Percentiles rank a stretch among this genome's conserved stretches.
Conservation (phyloP, 1,139 yeast species). For the Yamadazyma oceani region DNA sequence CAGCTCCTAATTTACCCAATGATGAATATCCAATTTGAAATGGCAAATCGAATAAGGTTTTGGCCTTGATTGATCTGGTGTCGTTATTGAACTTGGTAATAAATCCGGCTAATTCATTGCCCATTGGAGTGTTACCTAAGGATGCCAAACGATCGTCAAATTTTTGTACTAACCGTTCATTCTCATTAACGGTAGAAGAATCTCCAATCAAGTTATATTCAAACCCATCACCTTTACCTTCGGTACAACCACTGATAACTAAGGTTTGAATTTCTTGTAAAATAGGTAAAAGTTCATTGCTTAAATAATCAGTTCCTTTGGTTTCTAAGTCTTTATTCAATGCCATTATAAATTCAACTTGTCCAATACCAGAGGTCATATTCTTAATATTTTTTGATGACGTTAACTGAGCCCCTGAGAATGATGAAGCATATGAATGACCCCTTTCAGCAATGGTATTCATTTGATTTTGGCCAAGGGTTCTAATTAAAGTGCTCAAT, state of each 20-base stretch:
- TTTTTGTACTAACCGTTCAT: slow-evolving; percentile 39
- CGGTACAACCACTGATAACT: slow-evolving; percentile 32
- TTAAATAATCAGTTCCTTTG: slow-evolving; percentile 52
- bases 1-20: slow-evolving; percentile 64
- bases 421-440: slow-evolving; percentile 76
- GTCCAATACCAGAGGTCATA: slow-evolving; percentile 68
- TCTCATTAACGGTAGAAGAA: slow-evolving; percentile 35
- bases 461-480: slow-evolving; percentile 75
- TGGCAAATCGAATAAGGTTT: slow-evolving; percentile 67
- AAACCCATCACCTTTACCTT: slow-evolving; percentile 26
- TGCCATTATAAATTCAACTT: slow-evolving; percentile 66
- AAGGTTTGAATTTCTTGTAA: slow-evolving; percentile 54
- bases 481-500: slow-evolving; percentile 68
- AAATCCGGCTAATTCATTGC: slow-evolving; percentile 13
- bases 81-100: slow-evolving; percentile 10
- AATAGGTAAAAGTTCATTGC: slow-evolving; percentile 59
- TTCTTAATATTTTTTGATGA: slow-evolving; percentile 63
- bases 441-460: slow-evolving; percentile 84
- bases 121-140: slow-evolving; percentile 4
- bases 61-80: slow-evolving; percentile 10
- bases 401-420: slow-evolving; percentile 65
- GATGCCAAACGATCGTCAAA: slow-evolving; percentile 28
- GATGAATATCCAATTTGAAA: slow-evolving; percentile 89
- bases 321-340: slow-evolving; percentile 52
- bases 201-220: slow-evolving; percentile 65